A percentile compares a stretch with the other conserved stretches of the same genome.
Evolutionary conservation across 805 yeast genomes (phyloP).

Genomic region (Saturnispora silvae): DNA sequence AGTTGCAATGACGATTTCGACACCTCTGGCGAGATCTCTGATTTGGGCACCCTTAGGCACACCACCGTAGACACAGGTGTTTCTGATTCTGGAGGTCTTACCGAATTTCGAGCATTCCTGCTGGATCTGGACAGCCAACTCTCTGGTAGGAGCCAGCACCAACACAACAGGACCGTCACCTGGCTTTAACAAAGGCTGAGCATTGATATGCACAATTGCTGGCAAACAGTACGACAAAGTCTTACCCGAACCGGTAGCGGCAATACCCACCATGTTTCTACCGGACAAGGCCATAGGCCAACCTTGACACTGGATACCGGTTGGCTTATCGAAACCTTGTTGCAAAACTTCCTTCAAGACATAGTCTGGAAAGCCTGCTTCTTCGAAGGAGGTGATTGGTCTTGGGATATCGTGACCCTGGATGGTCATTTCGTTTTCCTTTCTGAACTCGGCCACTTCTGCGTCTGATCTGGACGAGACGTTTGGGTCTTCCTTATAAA

Average conservation of each 20-base stretch:
- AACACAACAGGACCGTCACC: constrained; percentile 98
- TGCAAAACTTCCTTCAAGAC: constrained; percentile 81
- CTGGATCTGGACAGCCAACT: constrained; percentile 96
- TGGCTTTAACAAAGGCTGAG: constrained; percentile 84
- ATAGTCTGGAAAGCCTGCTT: constrained; percentile 96
- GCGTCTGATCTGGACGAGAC: constrained; percentile 67
- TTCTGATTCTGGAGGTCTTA: constrained; percentile 82
- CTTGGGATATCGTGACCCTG: constrained; percentile 81
- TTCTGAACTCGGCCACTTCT: constrained; percentile 70
- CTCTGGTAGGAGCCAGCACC: constrained; percentile 97
- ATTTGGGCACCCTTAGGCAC: constrained; percentile 97
- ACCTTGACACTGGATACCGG: constrained; percentile 98
- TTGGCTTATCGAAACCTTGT: constrained; percentile 89
- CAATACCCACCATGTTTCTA: constrained; percentile 98
- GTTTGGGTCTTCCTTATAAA: constrained; percentile 74
- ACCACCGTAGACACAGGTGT: constrained; percentile 98
- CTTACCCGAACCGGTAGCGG: constrained; percentile 98
- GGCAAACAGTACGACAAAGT: constrained; percentile 96
- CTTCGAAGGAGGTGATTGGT: constrained; percentile 87
- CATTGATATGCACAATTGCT: constrained; percentile 93
- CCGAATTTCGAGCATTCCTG: constrained; percentile 94
- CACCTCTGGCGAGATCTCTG: constrained; percentile 91
- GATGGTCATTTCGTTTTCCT: constrained; percentile 75
- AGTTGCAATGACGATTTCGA: constrained; percentile 93
- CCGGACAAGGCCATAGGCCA: constrained; percentile 99